Evolutionary conservation across 2,329 filamentous ascomycete genomes (phyloP).

Genomic region (Elsinoe batatas): DNA sequence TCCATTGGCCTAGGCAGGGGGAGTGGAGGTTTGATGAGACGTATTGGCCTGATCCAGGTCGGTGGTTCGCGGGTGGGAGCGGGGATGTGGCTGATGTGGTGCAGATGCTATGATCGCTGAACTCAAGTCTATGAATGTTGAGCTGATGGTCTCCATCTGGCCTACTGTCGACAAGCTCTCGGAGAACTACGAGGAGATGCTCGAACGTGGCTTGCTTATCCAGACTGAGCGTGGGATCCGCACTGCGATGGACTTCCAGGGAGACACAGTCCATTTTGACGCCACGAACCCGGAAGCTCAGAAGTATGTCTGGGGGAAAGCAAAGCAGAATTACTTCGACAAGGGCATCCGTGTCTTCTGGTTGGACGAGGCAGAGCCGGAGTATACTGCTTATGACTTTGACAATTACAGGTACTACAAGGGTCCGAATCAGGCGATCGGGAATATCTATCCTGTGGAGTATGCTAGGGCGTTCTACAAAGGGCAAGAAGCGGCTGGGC

Average conservation of each 20-base stretch:
- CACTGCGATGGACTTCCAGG: constrained; percentile 49
- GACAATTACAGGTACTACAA: constrained; percentile 54
- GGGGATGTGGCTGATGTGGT: too few species aligned
- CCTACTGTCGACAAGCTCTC: constrained; percentile 52
- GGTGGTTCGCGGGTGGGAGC: too few species aligned
- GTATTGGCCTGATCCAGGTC: constrained; percentile 53
- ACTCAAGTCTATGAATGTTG: constrained; percentile 47
- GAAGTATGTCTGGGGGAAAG: constrained; percentile 50
- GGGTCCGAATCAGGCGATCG: constrained; percentile 46
- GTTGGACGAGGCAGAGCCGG: constrained; percentile 60
- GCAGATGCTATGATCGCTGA: constrained; percentile 53
- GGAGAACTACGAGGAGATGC: constrained; percentile 53
- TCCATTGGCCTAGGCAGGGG: constrained; percentile 57
- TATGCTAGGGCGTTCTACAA: constrained; percentile 53
- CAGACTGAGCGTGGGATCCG: constrained; percentile 51
- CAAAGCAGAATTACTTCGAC: constrained; percentile 50
- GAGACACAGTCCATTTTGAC: constrained; percentile 52
- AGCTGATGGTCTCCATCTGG: constrained; percentile 63
- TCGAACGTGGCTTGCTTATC: constrained; percentile 51
- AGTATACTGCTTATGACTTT: constrained; percentile 56
- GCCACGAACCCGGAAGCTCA: constrained; percentile 52
- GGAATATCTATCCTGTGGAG: constrained; percentile 51
- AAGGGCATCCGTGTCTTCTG: constrained; percentile 57
- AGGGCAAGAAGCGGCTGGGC: constrained; percentile 44
- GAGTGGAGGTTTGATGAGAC: constrained; percentile 57